Evolutionary conservation across 1,284 basidiomycete genomes (phyloP).

Genomic region (Pseudozyma flocculosa): DNA sequence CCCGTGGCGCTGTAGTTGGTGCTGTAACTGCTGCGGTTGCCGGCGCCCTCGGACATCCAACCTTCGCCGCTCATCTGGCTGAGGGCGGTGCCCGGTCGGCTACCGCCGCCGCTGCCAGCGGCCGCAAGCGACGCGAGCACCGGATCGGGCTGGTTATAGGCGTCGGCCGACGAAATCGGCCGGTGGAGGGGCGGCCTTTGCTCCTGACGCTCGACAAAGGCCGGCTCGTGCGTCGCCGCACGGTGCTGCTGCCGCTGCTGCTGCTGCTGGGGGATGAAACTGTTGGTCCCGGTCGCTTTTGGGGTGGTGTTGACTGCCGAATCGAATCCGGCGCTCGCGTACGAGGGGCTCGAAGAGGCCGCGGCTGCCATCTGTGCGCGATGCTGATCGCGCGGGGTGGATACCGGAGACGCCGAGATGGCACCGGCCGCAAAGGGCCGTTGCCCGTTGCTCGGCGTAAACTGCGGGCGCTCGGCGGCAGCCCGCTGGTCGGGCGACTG

Average conservation of each 20-base stretch:
- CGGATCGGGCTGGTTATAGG: slow-evolving; percentile 26
- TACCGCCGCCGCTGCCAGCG: slow-evolving; percentile 1
- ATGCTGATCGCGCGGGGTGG: slow-evolving; percentile 23
- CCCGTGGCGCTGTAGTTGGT: slow-evolving; percentile 16
- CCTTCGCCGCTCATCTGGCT: slow-evolving; percentile 32
- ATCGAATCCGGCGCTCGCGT: not conserved
- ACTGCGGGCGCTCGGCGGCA: not conserved
- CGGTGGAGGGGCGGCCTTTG: slow-evolving; percentile 6
- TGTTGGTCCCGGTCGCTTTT: not conserved
- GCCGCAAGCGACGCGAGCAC: slow-evolving; percentile 13
- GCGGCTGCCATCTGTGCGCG: slow-evolving; percentile 4
- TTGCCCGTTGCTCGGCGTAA: not conserved
- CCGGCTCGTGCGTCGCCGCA: not conserved
- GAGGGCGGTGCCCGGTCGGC: slow-evolving; percentile 29
- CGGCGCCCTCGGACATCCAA: slow-evolving; percentile 23
- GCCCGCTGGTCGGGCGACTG: not conserved
- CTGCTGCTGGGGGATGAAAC: not conserved
- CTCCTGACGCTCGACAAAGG: too few species aligned
- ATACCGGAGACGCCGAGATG: slow-evolving; percentile 17
- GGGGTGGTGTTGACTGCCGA: not conserved
- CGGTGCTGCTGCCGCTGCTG: not conserved
- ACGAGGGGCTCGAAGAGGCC: not conserved
- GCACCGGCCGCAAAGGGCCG: not conserved
- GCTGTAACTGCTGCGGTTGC: slow-evolving; percentile 32
- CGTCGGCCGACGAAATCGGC: slow-evolving; percentile 33